Evolutionary conservation across 208 protist species (phyloP).

Genomic region (Trypanosoma boissoni): DNA sequence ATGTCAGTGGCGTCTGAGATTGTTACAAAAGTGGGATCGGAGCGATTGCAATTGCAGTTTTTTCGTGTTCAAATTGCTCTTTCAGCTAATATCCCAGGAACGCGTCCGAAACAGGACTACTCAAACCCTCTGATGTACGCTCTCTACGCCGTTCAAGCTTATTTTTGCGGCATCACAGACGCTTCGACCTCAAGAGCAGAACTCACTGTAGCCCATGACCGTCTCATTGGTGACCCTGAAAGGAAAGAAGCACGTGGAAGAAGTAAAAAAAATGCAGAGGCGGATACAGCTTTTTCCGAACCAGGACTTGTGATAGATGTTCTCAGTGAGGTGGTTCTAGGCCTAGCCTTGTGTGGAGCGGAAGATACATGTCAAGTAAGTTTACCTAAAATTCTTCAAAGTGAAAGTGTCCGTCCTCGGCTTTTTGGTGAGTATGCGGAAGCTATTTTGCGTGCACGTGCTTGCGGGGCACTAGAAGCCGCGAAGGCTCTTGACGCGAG

Average conservation of each 20-base stretch:
- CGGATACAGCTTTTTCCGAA: constrained; percentile 26
- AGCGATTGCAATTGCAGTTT: constrained; percentile 72
- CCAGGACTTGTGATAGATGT: constrained; percentile 58
- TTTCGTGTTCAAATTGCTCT: constrained; percentile 42
- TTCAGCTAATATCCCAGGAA: not conserved
- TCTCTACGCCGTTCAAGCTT: constrained; percentile 22
- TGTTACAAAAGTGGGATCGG: constrained; percentile 40
- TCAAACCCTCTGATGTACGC: constrained; percentile 20
- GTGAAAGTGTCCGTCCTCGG: constrained; percentile 38
- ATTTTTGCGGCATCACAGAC: constrained; percentile 28
- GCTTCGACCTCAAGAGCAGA: constrained; percentile 11
- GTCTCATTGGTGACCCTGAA: constrained; percentile 26
- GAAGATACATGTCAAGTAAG: constrained; percentile 25
- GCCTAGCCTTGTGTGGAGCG: constrained; percentile 48
- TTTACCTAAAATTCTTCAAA: constrained; percentile 16
- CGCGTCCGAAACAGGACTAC: constrained; percentile 24
- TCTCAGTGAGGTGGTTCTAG: constrained; percentile 68
- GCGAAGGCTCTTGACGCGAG: constrained; percentile 39
- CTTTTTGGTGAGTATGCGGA: constrained; percentile 45
- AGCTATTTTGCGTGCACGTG: constrained; percentile 28
- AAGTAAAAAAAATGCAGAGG: constrained; percentile 13
- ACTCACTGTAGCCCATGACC: constrained; percentile 19
- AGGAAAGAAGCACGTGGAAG: constrained; percentile 25
- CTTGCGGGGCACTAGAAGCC: constrained; percentile 22
- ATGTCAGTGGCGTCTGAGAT: constrained; percentile 43